Conservation (phyloP, 73 alveolate species). For the Paramecium octaurelia region DNA sequence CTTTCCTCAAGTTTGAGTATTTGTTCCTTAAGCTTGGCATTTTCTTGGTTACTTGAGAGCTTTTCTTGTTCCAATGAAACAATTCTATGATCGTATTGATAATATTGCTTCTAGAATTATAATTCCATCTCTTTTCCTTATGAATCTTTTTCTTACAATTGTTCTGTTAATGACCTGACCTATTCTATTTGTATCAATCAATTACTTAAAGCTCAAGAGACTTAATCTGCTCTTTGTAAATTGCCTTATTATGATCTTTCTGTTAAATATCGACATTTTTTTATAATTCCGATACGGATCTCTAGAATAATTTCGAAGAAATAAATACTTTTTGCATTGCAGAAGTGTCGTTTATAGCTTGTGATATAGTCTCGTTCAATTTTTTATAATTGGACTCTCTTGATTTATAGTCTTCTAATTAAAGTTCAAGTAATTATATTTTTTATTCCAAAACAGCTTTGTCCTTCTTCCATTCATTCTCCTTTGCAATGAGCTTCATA, state of each 20-base stretch:
- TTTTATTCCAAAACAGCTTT: conserved; percentile 33
- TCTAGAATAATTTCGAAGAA: not conserved
- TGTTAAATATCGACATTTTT: conserved; percentile 3
- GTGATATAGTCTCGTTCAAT: not conserved
- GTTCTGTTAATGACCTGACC: not conserved
- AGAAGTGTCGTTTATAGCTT: not conserved
- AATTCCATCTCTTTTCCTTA: not conserved
- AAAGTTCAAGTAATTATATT: conserved; percentile 20
- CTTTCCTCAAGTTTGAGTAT: not conserved
- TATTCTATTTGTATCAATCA: not conserved
- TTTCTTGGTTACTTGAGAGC: not conserved
- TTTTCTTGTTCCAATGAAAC: not conserved
- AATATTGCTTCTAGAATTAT: conserved; percentile 7
- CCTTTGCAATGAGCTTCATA: not conserved
- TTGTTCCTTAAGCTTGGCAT: not conserved
- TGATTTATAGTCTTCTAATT: conserved; percentile 18
- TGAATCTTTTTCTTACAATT: not conserved
- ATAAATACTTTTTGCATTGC: not conserved
- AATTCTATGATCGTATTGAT: conserved; percentile 35
- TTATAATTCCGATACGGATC: not conserved
- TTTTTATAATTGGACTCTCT: conserved; percentile 8
- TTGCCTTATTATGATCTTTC: not conserved
- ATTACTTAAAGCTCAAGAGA: not conserved
- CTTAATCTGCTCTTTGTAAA: not conserved
- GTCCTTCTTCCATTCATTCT: conserved; percentile 30